Evolutionary conservation across 331 rosid species (phyloP), one percentile per base, ranked within the genome.

Genomic region (Cydonia oblonga): DNA sequence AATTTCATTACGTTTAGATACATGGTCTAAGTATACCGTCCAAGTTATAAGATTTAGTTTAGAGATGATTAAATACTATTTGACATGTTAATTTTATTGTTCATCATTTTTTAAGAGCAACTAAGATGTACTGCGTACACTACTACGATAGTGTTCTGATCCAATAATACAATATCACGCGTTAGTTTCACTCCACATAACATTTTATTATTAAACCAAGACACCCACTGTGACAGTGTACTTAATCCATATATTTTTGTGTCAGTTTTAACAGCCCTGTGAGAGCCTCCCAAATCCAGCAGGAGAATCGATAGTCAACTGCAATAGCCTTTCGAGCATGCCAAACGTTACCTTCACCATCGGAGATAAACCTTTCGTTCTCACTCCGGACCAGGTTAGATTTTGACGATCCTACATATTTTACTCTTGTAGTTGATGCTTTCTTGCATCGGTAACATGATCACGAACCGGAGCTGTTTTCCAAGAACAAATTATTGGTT

Each of bases 241-340:
- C 46, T 11, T 11, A 10, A 3, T 40, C 46, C 46, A 40, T 11
- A n/a, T n/a, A n/a, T n/a, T n/a, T n/a, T n/a, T n/a, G n/a, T 57
- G 26, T 33, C 68, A 73, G 62, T 62, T 63, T 59, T 72, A 49
- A 57, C 82, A 90, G 97, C 80, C 88, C 22, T 91, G 96, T 13
- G 85, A 91, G 72, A 88, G 79, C 85, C 85, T 88, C 73, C 96
- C 96, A 26, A 90, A 96, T 84, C 97, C 97, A 62, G 78, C 82
- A 18, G 96, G 92, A 71, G 97, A 90, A 77, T 85, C 92, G 0
- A 35, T 80, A 18, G 83, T 92, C 26, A 72, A 73, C 62, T 92
- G 97, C 72, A 82, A 72, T 30, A 78, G 81, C 79, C 70, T 90
- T 71, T 81, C 84, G 30, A 69, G 66, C 65, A 74, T 92, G 90